Evolutionary conservation across 1,139 yeast species (phyloP), one percentile per base, ranked within the genome.

Genomic region (Geotrichum reessii): DNA sequence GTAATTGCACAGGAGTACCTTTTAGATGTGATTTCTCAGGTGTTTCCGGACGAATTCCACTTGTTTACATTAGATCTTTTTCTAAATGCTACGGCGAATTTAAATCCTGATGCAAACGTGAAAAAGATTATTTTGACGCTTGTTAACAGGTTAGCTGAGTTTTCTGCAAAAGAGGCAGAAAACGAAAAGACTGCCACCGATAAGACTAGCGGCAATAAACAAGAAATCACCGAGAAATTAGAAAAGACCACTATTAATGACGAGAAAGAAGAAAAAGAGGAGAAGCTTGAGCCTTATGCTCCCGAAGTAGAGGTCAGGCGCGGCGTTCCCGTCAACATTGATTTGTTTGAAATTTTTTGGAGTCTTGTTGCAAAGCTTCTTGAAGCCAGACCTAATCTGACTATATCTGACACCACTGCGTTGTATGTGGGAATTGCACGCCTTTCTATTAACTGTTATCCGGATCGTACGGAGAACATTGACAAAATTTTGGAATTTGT

Each of bases 21-120:
- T 60, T 77, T 92, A 59, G 99, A 95, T 68, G 97, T 92, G 12
- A 79, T 89, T 60, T 87, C 92, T 59, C 98, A 92, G 70, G 95
- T 92, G 1, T 93, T 95, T 74, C 97, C 99, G 0, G 97, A 90
- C 66, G 89, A 87, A 63, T 92, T 87, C 73, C 99, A 93, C 68
- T 76, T 91, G 62, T 80, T 80, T 33, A 89, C 97, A 0, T 76
- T 93, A 64, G 83, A 84, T 57, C 75, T 77, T 47, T 81, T 90
- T 63, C 78, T 93, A 64, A 81, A 80, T 53, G 81, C 88, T 1
- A 83, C 91, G 0, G 78, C 86, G 60, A 76, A 82, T 55, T 77
- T 93, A 63, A 85, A 85, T 68, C 95, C 95, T 0, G 78, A 80
- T 58, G 86, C 90, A 25, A 81, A 84, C 56, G 79, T 87, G 61